Evolutionary conservation across 495 filamentous ascomycete species (phyloP), one percentile per base, ranked within the genome.

Genomic region (Podospora pseudoanserina): DNA sequence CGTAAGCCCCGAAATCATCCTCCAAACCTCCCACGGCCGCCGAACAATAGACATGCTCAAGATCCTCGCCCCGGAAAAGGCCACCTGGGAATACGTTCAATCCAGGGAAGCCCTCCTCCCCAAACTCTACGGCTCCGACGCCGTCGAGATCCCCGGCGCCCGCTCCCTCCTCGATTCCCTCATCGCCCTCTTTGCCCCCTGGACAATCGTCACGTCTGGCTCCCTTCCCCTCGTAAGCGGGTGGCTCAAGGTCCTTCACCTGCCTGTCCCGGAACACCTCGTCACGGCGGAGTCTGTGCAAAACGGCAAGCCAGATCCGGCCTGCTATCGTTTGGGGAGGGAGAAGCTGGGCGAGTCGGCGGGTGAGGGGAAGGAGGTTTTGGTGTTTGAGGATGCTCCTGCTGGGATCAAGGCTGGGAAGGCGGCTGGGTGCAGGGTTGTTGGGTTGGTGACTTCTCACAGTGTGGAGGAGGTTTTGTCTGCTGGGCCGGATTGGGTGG

Each of bases 191-290:
- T 76, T 81, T 59, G 88, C 86, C 0, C 88, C 87, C 59, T 99
- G 95, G 95, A 90, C 91, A 27, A 94, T 99, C 67, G 94, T 97
- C 9, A 99, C 95, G 5, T 94, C 90, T 2, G 95, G 95, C 28
- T 94, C 92, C 0, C 81, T 84, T 56, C 90, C 92, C 4, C 85
- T 99, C 16, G 87, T 97, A 4, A 85, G 85, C 20, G 94, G 93
- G 70, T 99, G 95, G 95, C 85, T 97, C 30, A 82, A 87, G 54
- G 89, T 92, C 4, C 76, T 98, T 73, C 79, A 86, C 57, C 87
- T 98, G 60, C 87, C 92, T 30, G 83, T 83, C 30, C 94, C 94
- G 0, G 79, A 85, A 71, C 82, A 91, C 70, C 82, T 97, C 23
- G 88, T 97, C 39, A 88, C 89, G 4, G 95, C 94, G 20, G 93